Base-by-base conservation (phyloP, 768 basidiomycete species). In the Leccinum broughii region DNA sequence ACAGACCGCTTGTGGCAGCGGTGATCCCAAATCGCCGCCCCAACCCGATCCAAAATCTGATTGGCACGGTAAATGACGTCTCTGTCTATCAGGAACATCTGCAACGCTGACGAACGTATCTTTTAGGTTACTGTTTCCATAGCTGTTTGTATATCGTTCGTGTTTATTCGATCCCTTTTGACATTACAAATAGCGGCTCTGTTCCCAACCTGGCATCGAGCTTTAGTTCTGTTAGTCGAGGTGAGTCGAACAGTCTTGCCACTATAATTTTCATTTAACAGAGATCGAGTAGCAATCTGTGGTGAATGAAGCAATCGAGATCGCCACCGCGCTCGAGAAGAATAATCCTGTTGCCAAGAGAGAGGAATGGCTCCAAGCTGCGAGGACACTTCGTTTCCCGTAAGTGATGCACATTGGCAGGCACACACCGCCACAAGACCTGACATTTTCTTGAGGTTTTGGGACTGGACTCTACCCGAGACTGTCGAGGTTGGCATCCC, bases 141-240 rank as follows among this genome's bases (percentile, higher is more conserved):
- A 49, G n/a, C 22, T 58, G 66, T 68, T 17, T 13, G 67, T 58
- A 10, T 7, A 20, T 26, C 2, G 11, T 6, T n/a, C 15, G 3
- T 1, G 0, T 0, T 4, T 4, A 20, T 51, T 26, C 1, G n/a
- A 54, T 3, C 4, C 6, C 10, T 8, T 8, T 30, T 68, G 49
- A 68, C 30, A 51, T 34, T 28, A 13, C 14, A n/a, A 48, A 55
- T 26, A 68, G 66, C 66, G 49, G 57, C 67, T 32, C 24, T 68
- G 17, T 68, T 68, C 50, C 66, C 66, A 24, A 49, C 67, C 15
- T 68, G 66, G 66, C 67, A 68, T 13, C 64, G 66, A 48, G 51
- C 62, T 24, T 49, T 59, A 17, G 0, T 63, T 32, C 1, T 68
- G 54, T 55, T 68, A 17, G 15, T 51, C 4, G 66, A 68, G 55